These are phyloP conservation scores for Xylaria sp. DNA, from an alignment of 2,329 filamentous ascomycete genomes.

Conservation along the genomic window DNA sequence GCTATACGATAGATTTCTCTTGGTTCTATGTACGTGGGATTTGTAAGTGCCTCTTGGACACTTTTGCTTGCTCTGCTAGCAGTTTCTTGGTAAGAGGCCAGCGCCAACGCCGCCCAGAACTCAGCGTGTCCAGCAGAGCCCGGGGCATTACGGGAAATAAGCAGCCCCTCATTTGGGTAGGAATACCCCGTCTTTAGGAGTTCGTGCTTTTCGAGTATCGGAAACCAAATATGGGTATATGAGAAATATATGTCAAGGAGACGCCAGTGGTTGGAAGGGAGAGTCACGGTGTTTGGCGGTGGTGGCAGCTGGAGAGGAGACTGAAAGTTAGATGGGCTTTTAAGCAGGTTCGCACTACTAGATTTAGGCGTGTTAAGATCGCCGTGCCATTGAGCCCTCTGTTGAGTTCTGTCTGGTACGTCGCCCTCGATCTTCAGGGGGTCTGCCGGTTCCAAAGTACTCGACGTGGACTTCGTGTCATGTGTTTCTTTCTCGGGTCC, in stretches of 20 bases:
- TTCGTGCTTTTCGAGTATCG: constrained; percentile 74
- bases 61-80: constrained; percentile 41
- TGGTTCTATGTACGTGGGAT: constrained; percentile 45
- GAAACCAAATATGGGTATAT: constrained; percentile 81
- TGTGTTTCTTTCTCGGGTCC: constrained; percentile 43
- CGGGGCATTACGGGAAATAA: constrained; percentile 42
- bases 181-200: constrained; percentile 61
- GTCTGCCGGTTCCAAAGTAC: not conserved
- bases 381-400: constrained; percentile 5
- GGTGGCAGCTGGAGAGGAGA: constrained; percentile 2
- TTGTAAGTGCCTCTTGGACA: constrained; percentile 33
- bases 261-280: constrained; percentile 66
- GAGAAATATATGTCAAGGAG: constrained; percentile 79
- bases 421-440: constrained; percentile 14
- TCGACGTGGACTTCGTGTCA: constrained; percentile 17
- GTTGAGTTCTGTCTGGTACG: constrained; percentile 6
- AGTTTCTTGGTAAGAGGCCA: constrained; percentile 65
- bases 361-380: constrained; percentile 1
- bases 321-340: constrained; percentile 6
- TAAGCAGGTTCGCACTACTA: not conserved
- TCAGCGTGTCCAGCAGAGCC: constrained; percentile 61
- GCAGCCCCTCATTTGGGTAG: constrained; percentile 54
- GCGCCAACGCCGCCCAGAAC: constrained; percentile 68
- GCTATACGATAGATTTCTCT: constrained; percentile 61
- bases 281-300: constrained; percentile 23